Conservation (phyloP, 1,139 yeast species). For the Wickerhamiella infanticola region DNA sequence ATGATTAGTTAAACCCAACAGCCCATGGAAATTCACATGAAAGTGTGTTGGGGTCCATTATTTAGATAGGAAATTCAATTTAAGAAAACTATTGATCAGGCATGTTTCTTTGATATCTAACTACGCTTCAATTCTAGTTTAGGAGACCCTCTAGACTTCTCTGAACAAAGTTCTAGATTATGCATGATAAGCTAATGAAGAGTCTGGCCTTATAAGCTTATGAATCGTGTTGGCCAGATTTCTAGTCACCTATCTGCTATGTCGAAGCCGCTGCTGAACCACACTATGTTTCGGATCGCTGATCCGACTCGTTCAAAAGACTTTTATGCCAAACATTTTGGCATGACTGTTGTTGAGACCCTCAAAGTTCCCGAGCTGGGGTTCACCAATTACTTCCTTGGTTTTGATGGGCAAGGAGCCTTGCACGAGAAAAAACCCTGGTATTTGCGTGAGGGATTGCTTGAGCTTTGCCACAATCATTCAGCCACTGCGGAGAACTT, state of each 20-base stretch:
- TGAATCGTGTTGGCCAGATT: neutral
- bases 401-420: conserved; percentile 32
- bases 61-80: no score
- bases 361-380: conserved; percentile 39
- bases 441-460: conserved; percentile 56
- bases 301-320: conserved; percentile 60
- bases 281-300: conserved; percentile 54
- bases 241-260: neutral
- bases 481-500: conserved; percentile 32
- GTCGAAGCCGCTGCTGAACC: conserved; percentile 16
- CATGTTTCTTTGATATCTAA: no score
- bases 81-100: no score
- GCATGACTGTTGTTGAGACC: conserved; percentile 46
- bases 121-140: no score
- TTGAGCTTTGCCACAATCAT: conserved; percentile 73
- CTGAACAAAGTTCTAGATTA: no score
- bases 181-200: no score
- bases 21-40: no score
- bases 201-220: neutral
- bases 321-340: conserved; percentile 63
- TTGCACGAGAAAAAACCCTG: conserved; percentile 34
- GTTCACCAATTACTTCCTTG: conserved; percentile 56
- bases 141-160: no score
- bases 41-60: no score
- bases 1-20: no score